phyloP scores from a whole-genome alignment of 345 rosid species.

The Corchorus olitorius region DNA sequence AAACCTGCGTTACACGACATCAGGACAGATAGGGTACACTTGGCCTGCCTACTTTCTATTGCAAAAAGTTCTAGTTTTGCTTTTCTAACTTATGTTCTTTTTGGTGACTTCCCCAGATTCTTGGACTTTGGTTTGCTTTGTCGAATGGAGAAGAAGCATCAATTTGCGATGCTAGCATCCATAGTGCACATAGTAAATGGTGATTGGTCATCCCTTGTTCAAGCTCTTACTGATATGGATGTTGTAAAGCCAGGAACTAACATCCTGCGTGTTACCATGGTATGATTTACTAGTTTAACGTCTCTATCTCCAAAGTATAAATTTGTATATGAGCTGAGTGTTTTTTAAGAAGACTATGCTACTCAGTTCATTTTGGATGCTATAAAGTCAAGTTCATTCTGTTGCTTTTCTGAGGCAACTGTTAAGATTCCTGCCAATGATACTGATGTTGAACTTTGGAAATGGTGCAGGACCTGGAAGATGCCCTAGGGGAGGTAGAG shows the following conservation, averaged over 20 bases:
- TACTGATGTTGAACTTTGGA: conserved; percentile 23
- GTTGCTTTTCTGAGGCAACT: background rate
- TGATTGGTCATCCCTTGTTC: conserved; percentile 83
- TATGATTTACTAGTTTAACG: conserved; percentile 29
- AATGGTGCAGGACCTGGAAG: conserved; percentile 78
- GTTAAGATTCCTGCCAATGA: conserved; percentile 17
- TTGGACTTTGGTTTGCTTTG: conserved; percentile 95
- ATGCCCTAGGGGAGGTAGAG: conserved; percentile 79
- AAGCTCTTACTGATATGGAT: conserved; percentile 87
- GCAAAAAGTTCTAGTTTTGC: conserved; percentile 14
- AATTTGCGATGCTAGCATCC: conserved; percentile 90
- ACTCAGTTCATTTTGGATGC: background rate
- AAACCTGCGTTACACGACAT: conserved; percentile 78
- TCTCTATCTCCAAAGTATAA: background rate
- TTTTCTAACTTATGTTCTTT: conserved; percentile 18
- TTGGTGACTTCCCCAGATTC: conserved; percentile 54
- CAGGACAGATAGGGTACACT: conserved; percentile 85
- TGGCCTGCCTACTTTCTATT: conserved; percentile 14
- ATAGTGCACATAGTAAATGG: conserved; percentile 93
- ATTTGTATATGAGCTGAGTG: background rate
- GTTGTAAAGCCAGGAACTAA: conserved; percentile 80
- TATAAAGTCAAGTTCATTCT: conserved; percentile 10
- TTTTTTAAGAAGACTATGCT: conserved; percentile 10
- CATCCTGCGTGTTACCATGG: conserved; percentile 70
- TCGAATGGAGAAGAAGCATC: conserved; percentile 91